Conservation (phyloP, 768 basidiomycete species). For the Trametes gibbosa region DNA sequence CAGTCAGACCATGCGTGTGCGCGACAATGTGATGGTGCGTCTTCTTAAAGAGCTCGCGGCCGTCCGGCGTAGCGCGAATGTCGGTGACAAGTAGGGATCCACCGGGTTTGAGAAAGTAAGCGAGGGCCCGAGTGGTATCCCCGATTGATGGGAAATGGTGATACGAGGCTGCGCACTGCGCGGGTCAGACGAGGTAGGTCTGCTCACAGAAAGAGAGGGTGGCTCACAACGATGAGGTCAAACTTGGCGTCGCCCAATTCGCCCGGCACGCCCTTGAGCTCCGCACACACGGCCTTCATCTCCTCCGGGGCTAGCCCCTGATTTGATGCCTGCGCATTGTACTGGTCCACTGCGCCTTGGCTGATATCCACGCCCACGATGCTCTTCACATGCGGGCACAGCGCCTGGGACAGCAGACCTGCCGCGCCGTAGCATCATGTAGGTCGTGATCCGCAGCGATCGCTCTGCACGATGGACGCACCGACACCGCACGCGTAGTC, state of each 20-base stretch:
- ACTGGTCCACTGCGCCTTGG: constrained; percentile 64
- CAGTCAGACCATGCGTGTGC: constrained; percentile 52
- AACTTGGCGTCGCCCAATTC: constrained; percentile 57
- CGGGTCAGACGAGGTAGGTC: background rate
- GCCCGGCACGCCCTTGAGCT: constrained; percentile 43
- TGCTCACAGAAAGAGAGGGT: background rate
- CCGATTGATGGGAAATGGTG: constrained; percentile 58
- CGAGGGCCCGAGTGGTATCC: constrained; percentile 49
- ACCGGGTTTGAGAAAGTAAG: constrained; percentile 55
- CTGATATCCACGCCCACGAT: constrained; percentile 79
- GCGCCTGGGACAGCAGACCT: constrained; percentile 64
- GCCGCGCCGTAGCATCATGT: background rate
- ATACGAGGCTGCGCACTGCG: constrained; percentile 61
- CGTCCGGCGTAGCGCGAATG: constrained; percentile 33
- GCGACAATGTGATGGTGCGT: constrained; percentile 46
- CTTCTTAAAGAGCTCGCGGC: constrained; percentile 36
- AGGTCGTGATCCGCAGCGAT: background rate
- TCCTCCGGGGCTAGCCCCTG: constrained; percentile 66
- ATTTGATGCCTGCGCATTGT: constrained; percentile 53
- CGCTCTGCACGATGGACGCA: constrained; percentile 23
- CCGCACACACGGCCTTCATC: constrained; percentile 64
- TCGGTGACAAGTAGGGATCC: constrained; percentile 63
- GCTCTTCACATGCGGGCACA: constrained; percentile 60
- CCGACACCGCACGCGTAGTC: constrained; percentile 79
- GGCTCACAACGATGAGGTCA: constrained; percentile 62